Conservation (phyloP, 1,284 basidiomycete species). For the Ceratobasidium papillatum region DNA sequence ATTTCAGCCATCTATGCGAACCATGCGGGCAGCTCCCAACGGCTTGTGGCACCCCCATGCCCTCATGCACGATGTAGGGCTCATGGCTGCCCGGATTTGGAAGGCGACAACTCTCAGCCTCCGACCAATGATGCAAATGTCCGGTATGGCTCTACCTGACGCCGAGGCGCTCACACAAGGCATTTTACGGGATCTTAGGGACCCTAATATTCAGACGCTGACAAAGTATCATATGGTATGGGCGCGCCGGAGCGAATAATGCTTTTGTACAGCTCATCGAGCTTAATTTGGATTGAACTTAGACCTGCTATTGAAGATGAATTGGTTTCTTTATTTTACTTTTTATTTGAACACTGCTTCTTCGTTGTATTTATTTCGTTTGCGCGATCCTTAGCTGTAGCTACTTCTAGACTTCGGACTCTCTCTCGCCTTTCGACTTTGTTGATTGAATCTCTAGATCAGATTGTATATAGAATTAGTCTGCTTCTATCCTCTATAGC, state of each 20-base stretch:
- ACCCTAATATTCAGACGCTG: constrained; percentile 36
- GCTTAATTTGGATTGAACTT: constrained; percentile 22
- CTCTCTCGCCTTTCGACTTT: background rate
- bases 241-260: constrained; percentile 30
- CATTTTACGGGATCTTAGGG: constrained; percentile 37
- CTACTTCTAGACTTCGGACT: constrained; percentile 6
- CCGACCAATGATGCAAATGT: constrained; percentile 38
- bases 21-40: constrained; percentile 40
- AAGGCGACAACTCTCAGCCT: constrained; percentile 37
- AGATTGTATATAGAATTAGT: constrained; percentile 24
- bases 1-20: constrained; percentile 27
- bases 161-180: constrained; percentile 38
- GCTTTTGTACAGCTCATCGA: background rate
- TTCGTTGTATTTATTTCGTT: constrained; percentile 6
- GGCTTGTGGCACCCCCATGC: constrained; percentile 34
- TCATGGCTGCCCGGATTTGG: constrained; percentile 34
- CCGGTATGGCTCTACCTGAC: constrained; percentile 30
- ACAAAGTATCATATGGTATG: constrained; percentile 42
- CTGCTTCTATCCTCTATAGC: background rate
- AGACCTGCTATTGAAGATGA: constrained; percentile 13
- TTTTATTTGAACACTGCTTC: background rate
- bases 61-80: constrained; percentile 41
- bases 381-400: background rate
- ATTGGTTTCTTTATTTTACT: background rate
- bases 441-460: constrained; percentile 7